Evolutionary conservation across 345 rosid genomes (phyloP).

Genomic region (Brassica incana): DNA sequence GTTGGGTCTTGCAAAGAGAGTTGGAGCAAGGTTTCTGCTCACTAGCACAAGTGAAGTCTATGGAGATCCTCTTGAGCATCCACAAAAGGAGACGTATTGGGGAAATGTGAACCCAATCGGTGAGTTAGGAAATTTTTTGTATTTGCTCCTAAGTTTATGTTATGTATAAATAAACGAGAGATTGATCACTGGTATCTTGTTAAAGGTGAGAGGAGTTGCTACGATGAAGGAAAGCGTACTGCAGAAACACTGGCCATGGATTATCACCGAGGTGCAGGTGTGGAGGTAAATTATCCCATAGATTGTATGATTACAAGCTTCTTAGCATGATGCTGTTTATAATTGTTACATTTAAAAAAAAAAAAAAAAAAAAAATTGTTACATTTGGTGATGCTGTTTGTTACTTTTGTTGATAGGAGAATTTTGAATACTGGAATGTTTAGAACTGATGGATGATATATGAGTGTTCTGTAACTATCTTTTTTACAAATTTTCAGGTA

Average conservation of each 20-base stretch:
- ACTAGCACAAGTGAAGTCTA: constrained; percentile 99
- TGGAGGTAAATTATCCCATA: constrained; percentile 61
- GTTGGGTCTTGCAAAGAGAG: constrained; percentile 99
- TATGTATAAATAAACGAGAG: neutral
- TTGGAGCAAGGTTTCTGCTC: constrained; percentile 90
- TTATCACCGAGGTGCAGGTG: constrained; percentile 92
- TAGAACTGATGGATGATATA: neutral
- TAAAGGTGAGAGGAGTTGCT: constrained; percentile 93
- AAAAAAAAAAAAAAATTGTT: neutral
- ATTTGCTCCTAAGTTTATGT: neutral
- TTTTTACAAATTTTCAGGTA: constrained; percentile 53
- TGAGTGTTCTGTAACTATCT: neutral
- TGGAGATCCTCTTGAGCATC: constrained; percentile 99
- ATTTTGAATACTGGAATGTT: neutral
- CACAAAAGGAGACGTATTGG: constrained; percentile 98
- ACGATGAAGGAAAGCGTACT: constrained; percentile 97
- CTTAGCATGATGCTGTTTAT: neutral
- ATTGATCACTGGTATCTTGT: constrained; percentile 7
- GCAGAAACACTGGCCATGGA: constrained; percentile 97
- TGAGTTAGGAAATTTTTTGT: constrained; percentile 19
- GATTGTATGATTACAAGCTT: neutral
- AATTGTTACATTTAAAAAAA: neutral
- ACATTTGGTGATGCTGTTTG: neutral
- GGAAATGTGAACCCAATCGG: constrained; percentile 98
- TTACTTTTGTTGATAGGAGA: neutral